Evolutionary conservation across 2,329 filamentous ascomycete species (phyloP), one percentile per base, ranked within the genome.

Genomic region (Penicillium sp.): DNA sequence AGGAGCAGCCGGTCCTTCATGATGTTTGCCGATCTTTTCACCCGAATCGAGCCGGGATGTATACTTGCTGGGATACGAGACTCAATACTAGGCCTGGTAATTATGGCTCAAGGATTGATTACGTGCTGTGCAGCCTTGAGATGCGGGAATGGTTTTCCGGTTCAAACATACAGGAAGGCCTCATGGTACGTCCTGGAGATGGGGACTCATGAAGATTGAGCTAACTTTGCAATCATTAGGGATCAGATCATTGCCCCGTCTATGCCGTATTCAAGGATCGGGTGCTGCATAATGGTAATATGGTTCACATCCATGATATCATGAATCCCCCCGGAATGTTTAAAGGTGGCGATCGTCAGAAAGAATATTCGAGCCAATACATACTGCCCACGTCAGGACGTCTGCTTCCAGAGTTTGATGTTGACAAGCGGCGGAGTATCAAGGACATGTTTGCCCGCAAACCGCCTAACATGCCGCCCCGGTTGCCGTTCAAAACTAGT

Each of bases 21-120:
- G 95, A 99, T 76, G 80, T 96, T 19, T 93, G 90, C 65, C 85
- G 95, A 49, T 84, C 84, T 26, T 96, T 93, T 68, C 90, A 97
- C 69, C 89, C 90, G 0, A 76, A 79, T n/a, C 84, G 95, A 39
- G 80, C 81, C 60, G 91, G 91, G 59, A 98, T 99, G 95, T 98
- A 91, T 73, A 98, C 95, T 0, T 96, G 93, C 73, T 98, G 93
- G 93, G 92, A 98, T 62, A 93, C 91, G 50, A 93, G 90, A 72
- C 90, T 92, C 69, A 98, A 98, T 74, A 90, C 91, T n/a, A 83
- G 95, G n/a, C 93, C 93, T 3, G 92, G 90, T 3, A 98, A 98
- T 71, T 96, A 89, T 73, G 95, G 95, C 6, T 89, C 90, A 54
- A 86, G 95, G 35, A 98, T 98, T 65, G 95, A 99, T 74, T 98